These are phyloP conservation scores for Ophiobolus disseminans DNA, from an alignment of 2,329 filamentous ascomycete genomes.

Conservation along the genomic window DNA sequence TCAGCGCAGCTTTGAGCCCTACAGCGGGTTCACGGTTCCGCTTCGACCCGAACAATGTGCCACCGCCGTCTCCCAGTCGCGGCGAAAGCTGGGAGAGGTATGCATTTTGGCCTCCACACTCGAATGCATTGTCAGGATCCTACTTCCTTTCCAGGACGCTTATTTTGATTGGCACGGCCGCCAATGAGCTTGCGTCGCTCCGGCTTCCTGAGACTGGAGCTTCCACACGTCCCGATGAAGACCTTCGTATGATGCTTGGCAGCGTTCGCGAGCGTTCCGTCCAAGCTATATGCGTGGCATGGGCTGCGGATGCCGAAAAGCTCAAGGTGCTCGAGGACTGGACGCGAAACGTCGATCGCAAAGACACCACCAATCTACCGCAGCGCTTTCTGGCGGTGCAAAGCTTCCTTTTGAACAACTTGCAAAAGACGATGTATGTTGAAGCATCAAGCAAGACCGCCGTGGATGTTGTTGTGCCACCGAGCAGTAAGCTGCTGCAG, in stretches of 20 bases:
- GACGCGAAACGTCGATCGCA: slow-evolving; percentile 80
- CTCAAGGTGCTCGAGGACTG: slow-evolving; percentile 94
- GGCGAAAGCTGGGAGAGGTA: slow-evolving; percentile 92
- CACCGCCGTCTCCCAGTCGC: slow-evolving; percentile 73
- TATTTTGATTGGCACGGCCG: slow-evolving; percentile 81
- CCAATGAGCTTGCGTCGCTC: slow-evolving; percentile 82
- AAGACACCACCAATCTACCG: slow-evolving; percentile 91
- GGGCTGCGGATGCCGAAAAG: slow-evolving; percentile 92
- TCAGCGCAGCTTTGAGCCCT: slow-evolving; percentile 62
- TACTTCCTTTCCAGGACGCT: slow-evolving; percentile 87
- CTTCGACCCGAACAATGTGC: slow-evolving; percentile 78
- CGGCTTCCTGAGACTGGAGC: slow-evolving; percentile 66
- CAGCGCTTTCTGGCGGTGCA: slow-evolving; percentile 86
- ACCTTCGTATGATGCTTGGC: slow-evolving; percentile 76
- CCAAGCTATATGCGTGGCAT: slow-evolving; percentile 83
- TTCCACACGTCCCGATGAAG: slow-evolving; percentile 65
- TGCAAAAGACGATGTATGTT: slow-evolving; percentile 96
- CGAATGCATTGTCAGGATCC: slow-evolving; percentile 90
- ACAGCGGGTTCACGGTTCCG: slow-evolving; percentile 76
- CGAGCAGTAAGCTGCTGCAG: slow-evolving; percentile 84
- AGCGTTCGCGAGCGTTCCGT: slow-evolving; percentile 84
- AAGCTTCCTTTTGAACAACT: slow-evolving; percentile 77
- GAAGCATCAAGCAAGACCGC: slow-evolving; percentile 80
- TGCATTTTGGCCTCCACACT: slow-evolving; percentile 94
- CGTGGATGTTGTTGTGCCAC: slow-evolving; percentile 83